Base-by-base conservation (phyloP, 2,329 filamentous ascomycete genomes). In the Thyridium curvatum region DNA sequence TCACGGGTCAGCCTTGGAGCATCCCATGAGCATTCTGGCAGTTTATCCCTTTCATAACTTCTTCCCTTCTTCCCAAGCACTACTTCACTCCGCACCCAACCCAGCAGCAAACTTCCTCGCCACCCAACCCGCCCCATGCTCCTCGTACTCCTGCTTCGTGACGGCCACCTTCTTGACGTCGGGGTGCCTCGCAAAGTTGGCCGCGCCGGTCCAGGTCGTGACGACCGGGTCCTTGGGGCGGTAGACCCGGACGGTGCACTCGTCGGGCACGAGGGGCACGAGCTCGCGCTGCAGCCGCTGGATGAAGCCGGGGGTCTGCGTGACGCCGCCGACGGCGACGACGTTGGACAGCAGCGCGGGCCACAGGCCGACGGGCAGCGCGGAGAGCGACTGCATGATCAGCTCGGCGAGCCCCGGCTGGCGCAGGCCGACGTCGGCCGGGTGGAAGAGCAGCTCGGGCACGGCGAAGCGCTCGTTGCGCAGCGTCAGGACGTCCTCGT, bases 401-500 rank as follows among this genome's bases (percentile, higher is more conserved):
- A 88, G 74, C 35, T 90, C 86, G 0, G 87, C 77, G 15, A 98
- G 69, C 0, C 93, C 93, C 1, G 84, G 80, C 52, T 94, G 86
- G 34, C 79, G 77, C 60, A 96, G 79, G 9, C 38, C 90, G 32
- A 94, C 82, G 61, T 97, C 91, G 4, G 75, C 73, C 0, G 93
- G 93, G 40, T 76, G 84, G 64, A 98, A 97, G 3, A 98, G 65
- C 6, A 97, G 71, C 58, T 98, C 93, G 0, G 93, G 91, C 0
- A 95, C 84, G 2, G 79, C 71, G 56, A 98, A 98, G 34, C 91
- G 79, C 64, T 98, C 93, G 59, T 96, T 97, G 4, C 87, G 83
- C 9, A 98, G 70, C 0, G 89, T 87, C 46, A 98, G 65, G 12
- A 90, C 71, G 56, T 97, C 90, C 56, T 97, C 91, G 17, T 71